Conservation (phyloP, 140 eudicot genomes). For the Bidens hawaiensis region DNA sequence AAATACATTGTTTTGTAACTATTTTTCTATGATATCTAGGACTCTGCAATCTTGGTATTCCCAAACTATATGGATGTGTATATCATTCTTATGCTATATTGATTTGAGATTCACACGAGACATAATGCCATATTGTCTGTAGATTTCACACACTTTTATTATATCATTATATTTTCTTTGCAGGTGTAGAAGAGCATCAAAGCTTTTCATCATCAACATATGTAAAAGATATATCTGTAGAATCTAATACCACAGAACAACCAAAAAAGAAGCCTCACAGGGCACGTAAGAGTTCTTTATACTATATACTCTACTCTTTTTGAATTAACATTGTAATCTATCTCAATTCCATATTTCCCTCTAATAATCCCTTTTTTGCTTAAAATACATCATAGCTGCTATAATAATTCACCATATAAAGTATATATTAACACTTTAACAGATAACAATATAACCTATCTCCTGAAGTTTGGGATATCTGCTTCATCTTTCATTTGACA, state of each 20-base stretch:
- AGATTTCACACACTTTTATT: conserved; percentile 1
- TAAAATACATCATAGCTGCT: neutral
- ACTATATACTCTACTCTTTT: conserved; percentile 2
- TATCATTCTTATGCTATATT: conserved; percentile 11
- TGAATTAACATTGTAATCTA: neutral
- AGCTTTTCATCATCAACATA: conserved; percentile 18
- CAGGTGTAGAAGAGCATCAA: conserved; percentile 39
- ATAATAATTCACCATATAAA: neutral
- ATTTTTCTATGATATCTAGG: too few species aligned
- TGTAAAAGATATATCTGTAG: conserved; percentile 20
- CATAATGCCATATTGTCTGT: neutral
- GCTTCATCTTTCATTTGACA: neutral
- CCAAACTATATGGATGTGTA: neutral
- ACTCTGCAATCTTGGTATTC: conserved; percentile 1
- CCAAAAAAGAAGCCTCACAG: conserved; percentile 40
- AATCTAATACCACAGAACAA: conserved; percentile 13
- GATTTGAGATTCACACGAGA: conserved; percentile 5
- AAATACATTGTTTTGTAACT: neutral
- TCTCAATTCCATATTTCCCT: neutral
- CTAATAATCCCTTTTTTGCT: neutral
- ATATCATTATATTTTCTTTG: conserved; percentile 12
- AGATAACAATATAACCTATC: neutral
- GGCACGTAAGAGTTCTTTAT: conserved; percentile 27
- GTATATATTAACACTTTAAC: neutral
- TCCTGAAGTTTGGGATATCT: neutral